Evolutionary conservation across 768 basidiomycete species (phyloP), one percentile per base, ranked within the genome.

Genomic region (Mycena polygramma): DNA sequence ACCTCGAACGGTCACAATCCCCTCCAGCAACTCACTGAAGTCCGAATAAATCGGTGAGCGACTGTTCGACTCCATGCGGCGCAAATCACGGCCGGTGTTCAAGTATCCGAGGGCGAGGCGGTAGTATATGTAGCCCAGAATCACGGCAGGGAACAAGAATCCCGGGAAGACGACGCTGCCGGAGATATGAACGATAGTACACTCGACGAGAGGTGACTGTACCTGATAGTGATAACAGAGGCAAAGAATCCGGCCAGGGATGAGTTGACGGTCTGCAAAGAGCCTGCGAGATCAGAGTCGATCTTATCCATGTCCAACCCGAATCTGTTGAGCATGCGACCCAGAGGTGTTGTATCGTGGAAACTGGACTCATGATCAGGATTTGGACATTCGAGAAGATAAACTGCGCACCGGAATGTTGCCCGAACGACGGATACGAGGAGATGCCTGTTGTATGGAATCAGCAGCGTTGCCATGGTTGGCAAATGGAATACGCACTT

Each of bases 41-140:
- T 91, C 92, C 6, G 92, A 92, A 81, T 92, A 94, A 69, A 95
- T 94, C 0, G 94, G 93, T 15, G 93, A 94, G 17, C 94, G 86
- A 0, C 92, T 89, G 75, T 94, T 97, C 2, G 95, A 94, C 78
- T 97, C 96, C 91, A 98, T 94, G n/a, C 96, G 88, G 69, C 95
- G 88, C n/a, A 97, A 83, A 75, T 96, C 95, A 54, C 95, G 88
- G 0, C 94, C 93, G 0, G 93, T 94, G 75, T 90, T 90, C 57
- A 94, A 81, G 77, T 94, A 94, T 0, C 92, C 92, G 63, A 91
- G 82, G 4, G 92, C 89, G 24, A 94, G 82, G 36, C 86, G 79
- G 58, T 90, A 90, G 76, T 97, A 97, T 36, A 89, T 86, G 70
- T 86, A 90, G 2, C 92, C 94, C 48, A 98, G 91, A 72, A 94